These are phyloP conservation scores for Asterella californica DNA, from an alignment of 225 moss, liverwort and hornwort genomes.

Conservation along the genomic window DNA sequence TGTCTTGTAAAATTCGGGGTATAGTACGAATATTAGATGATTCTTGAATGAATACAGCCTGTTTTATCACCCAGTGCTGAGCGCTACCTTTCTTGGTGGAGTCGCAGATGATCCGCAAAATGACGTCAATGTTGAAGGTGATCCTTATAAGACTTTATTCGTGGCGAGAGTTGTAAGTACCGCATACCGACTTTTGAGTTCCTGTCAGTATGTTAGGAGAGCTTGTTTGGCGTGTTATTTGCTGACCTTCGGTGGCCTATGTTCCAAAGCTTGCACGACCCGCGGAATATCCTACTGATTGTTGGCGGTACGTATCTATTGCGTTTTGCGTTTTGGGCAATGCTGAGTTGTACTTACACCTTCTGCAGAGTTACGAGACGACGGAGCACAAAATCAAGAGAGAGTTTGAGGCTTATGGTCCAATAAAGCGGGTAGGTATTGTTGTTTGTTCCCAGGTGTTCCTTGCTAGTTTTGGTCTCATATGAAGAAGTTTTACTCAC, in stretches of 20 bases:
- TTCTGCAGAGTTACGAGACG: constrained; percentile 88
- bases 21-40: too few relatives aligned
- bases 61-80: too few relatives aligned
- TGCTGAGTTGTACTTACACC: constrained; percentile 11
- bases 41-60: too few relatives aligned
- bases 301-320: constrained; percentile 14
- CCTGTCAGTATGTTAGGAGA: not conserved
- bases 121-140: constrained; percentile 93
- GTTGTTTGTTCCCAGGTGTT: not conserved
- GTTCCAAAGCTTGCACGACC: constrained; percentile 12
- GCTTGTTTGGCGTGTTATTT: not conserved
- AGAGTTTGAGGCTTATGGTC: constrained; percentile 97
- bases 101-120: constrained; percentile 75
- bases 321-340: not conserved
- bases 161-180: constrained; percentile 82
- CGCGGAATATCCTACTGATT: constrained; percentile 14
- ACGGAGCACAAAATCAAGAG: constrained; percentile 98
- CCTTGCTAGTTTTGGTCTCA: not conserved
- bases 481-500: not conserved
- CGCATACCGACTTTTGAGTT: not conserved
- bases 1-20: too few relatives aligned
- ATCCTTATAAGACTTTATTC: constrained; percentile 96
- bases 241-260: constrained; percentile 18
- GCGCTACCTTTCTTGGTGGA: not conserved
- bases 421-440: constrained; percentile 82